These are phyloP conservation scores for Penicillium chermesinum DNA, from an alignment of 495 filamentous ascomycete species.

Conservation along the genomic window DNA sequence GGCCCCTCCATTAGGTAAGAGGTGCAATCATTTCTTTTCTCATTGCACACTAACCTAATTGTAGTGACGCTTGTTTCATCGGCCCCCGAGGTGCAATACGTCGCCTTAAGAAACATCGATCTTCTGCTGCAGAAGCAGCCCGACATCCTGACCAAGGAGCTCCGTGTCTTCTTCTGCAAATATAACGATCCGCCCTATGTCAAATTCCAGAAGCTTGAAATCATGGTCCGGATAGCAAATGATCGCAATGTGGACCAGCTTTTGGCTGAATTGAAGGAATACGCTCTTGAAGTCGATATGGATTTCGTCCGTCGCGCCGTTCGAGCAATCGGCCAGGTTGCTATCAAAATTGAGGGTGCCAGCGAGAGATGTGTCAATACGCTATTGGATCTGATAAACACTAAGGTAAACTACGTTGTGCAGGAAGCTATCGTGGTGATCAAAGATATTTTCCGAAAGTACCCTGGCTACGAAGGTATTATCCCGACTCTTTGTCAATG, in stretches of 20 bases:
- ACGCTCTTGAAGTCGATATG: conserved; percentile 97
- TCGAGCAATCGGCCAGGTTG: conserved; percentile 92
- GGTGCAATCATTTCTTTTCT: conserved; percentile 6
- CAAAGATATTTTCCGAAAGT: conserved; percentile 97
- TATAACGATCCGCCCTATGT: conserved; percentile 98
- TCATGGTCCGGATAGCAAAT: conserved; percentile 99
- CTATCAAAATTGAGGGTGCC: conserved; percentile 94
- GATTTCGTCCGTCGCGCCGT: conserved; percentile 94
- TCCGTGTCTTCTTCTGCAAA: conserved; percentile 99
- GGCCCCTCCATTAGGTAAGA: conserved; percentile 85
- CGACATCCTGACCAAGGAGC: conserved; percentile 93
- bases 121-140: conserved; percentile 92
- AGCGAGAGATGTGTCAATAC: conserved; percentile 95
- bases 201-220: conserved; percentile 95
- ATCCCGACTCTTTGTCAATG: conserved; percentile 95
- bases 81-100: conserved; percentile 95
- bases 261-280: conserved; percentile 90
- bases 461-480: conserved; percentile 95
- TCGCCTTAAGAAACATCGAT: conserved; percentile 92
- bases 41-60: conserved; percentile 7
- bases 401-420: conserved; percentile 98
- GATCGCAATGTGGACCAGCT: conserved; percentile 95
- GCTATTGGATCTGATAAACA: conserved; percentile 86
- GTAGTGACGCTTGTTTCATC: conserved; percentile 93
- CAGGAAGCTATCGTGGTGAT: conserved; percentile 98